Percentiles rank a stretch among this genome's conserved stretches.
Conservation (phyloP, 306 rosid species). For the Cyclanthera cordifolia region DNA sequence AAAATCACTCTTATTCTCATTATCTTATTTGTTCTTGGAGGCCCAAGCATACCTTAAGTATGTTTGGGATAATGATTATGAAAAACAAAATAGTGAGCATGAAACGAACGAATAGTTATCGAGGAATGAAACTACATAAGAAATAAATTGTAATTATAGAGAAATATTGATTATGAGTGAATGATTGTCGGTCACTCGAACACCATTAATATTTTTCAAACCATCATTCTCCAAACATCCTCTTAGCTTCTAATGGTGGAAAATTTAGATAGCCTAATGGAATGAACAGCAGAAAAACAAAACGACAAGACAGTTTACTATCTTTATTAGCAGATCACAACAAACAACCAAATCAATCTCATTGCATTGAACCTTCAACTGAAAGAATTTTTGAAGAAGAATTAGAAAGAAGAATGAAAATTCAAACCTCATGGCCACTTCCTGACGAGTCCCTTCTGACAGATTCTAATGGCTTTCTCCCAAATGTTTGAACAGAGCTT, state of each 20-base stretch:
- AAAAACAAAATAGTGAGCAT: too few relatives aligned
- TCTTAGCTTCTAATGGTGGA: not conserved
- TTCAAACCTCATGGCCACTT: slow-evolving; percentile 79
- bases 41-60: too few relatives aligned
- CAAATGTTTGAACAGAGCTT: slow-evolving; percentile 52
- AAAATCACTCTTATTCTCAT: too few relatives aligned
- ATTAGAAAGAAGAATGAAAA: not conserved
- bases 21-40: too few relatives aligned
- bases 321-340: slow-evolving; percentile 2
- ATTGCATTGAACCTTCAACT: not conserved
- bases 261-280: not conserved
- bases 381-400: not conserved
- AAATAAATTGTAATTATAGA: too few relatives aligned
- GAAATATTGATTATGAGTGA: too few relatives aligned
- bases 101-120: too few relatives aligned
- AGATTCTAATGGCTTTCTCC: slow-evolving; percentile 53
- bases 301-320: not conserved
- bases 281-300: not conserved
- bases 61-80: too few relatives aligned
- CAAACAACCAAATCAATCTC: slow-evolving; percentile 1
- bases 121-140: too few relatives aligned
- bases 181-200: too few relatives aligned
- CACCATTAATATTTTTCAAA: too few relatives aligned
- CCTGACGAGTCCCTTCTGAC: slow-evolving; percentile 73
- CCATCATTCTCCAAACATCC: too few relatives aligned